Conservation (phyloP, 805 yeast genomes). For the Lipomyces orientalis region DNA sequence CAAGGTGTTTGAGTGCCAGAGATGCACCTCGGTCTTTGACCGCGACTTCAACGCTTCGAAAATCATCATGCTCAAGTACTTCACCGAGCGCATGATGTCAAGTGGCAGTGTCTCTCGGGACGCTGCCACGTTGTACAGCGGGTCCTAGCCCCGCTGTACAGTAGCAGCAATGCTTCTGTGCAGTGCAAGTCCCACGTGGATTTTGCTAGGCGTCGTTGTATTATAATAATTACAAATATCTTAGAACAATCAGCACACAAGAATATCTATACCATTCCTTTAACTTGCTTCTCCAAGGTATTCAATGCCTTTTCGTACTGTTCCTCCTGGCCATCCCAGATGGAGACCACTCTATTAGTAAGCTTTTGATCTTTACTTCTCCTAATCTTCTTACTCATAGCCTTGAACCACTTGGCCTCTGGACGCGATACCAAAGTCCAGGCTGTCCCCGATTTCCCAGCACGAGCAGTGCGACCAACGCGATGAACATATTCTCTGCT, state of each 20-base stretch:
- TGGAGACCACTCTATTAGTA: slow-evolving; percentile 37
- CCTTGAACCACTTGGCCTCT: slow-evolving; percentile 61
- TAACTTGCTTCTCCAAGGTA: slow-evolving; percentile 52
- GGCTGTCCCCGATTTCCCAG: slow-evolving; percentile 77
- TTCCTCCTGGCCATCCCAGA: slow-evolving; percentile 49
- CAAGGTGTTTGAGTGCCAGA: too few species aligned
- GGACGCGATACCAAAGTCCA: slow-evolving; percentile 78
- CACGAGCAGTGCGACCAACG: slow-evolving; percentile 97
- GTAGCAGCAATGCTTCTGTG: too few species aligned
- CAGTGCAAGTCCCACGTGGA: too few species aligned
- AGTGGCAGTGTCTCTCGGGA: too few species aligned
- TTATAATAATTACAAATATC: background rate
- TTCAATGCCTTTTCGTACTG: slow-evolving; percentile 54
- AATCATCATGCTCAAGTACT: too few species aligned
- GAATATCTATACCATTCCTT: slow-evolving; percentile 8
- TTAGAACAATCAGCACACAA: background rate
- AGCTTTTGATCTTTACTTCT: slow-evolving; percentile 40
- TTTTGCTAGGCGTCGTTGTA: too few species aligned
- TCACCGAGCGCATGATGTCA: too few species aligned
- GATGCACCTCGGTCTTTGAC: too few species aligned
- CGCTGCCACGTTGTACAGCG: too few species aligned
- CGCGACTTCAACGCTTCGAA: too few species aligned
- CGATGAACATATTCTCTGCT: slow-evolving; percentile 93
- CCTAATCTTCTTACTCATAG: slow-evolving; percentile 36
- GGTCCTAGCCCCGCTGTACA: too few species aligned